Conservation (phyloP, 768 basidiomycete species). For the Dioszegia hungarica region DNA sequence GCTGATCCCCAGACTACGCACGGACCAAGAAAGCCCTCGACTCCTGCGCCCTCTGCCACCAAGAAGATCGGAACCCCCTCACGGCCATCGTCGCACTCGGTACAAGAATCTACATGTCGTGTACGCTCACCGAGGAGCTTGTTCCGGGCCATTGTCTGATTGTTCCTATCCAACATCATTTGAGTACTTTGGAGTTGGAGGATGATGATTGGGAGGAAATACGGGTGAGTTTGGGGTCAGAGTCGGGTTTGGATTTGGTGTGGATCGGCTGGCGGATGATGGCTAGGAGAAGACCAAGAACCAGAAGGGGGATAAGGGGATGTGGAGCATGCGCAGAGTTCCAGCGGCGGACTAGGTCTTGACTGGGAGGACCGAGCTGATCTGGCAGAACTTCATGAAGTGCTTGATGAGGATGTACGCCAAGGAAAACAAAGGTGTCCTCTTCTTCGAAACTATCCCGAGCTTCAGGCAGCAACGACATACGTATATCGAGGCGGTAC, state of each 20-base stretch:
- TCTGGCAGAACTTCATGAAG: constrained; percentile 70
- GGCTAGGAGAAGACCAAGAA: neutral
- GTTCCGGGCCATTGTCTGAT: constrained; percentile 88
- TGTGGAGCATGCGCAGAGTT: neutral
- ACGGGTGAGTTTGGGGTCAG: constrained; percentile 57
- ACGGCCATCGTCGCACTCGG: constrained; percentile 87
- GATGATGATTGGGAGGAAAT: constrained; percentile 99
- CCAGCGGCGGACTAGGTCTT: too few relatives aligned
- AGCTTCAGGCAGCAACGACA: constrained; percentile 82
- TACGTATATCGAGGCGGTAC: constrained; percentile 88
- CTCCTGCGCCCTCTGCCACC: constrained; percentile 77
- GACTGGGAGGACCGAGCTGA: neutral
- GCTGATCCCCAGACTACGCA: constrained; percentile 50
- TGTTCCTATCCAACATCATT: constrained; percentile 89
- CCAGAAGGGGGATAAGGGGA: neutral
- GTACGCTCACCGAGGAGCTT: constrained; percentile 81
- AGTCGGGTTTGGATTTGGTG: neutral
- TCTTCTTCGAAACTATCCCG: constrained; percentile 93
- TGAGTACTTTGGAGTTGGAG: constrained; percentile 85
- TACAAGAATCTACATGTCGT: constrained; percentile 82
- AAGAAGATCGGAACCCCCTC: constrained; percentile 83
- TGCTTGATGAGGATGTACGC: constrained; percentile 93
- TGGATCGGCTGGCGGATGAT: neutral
- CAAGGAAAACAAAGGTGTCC: constrained; percentile 83
- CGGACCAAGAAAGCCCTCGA: constrained; percentile 85